These are phyloP conservation scores for Carex arenaria DNA, from an alignment of 202 grass and related monocot species.

Conservation along the genomic window DNA sequence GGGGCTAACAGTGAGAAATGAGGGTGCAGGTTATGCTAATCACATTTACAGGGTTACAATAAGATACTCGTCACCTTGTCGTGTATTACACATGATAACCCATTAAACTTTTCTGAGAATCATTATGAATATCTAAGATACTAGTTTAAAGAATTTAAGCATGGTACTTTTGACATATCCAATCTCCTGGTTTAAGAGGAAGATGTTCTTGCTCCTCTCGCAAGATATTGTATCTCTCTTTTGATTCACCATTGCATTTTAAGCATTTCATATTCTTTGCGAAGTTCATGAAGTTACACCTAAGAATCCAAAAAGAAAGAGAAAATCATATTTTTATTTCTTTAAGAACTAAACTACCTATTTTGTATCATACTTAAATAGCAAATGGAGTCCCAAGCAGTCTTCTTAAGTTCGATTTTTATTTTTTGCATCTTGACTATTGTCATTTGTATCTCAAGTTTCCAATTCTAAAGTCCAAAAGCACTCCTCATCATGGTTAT, in stretches of 20 bases:
- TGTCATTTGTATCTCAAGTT: no score
- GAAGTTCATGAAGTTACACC: conserved; percentile 96
- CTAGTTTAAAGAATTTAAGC: background rate
- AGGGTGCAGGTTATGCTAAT: background rate
- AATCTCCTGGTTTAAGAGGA: conserved; percentile 96
- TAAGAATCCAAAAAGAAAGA: conserved; percentile 24
- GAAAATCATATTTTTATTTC: background rate
- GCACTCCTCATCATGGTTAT: background rate
- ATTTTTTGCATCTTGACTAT: background rate
- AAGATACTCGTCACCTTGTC: background rate
- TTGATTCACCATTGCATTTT: conserved; percentile 69
- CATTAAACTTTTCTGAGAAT: background rate
- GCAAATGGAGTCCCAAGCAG: background rate
- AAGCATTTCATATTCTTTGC: conserved; percentile 94
- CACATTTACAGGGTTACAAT: background rate
- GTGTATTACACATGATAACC: background rate
- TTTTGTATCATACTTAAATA: background rate
- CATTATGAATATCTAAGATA: background rate
- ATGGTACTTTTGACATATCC: conserved; percentile 83
- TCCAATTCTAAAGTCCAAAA: background rate
- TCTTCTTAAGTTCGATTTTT: background rate
- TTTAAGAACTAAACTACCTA: background rate
- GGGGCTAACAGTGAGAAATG: background rate
- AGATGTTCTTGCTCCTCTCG: conserved; percentile 73
- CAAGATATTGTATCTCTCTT: conserved; percentile 64